A percentile compares a stretch with the other conserved stretches of the same genome.
Conservation (phyloP, 2,329 filamentous ascomycete genomes). For the Westerdykella sp. region DNA sequence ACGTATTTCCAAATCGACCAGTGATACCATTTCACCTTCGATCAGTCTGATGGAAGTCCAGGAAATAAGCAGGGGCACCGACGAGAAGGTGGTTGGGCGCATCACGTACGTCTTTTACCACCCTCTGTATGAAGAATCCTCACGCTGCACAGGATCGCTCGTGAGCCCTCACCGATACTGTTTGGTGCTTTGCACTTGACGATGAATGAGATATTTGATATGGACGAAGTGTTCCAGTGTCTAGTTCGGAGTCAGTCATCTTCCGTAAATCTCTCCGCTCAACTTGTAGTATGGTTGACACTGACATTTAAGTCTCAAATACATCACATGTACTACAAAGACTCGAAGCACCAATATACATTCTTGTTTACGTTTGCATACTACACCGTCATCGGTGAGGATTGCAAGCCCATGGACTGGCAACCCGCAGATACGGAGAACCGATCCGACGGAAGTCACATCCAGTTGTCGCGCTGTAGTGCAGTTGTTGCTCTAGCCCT, state of each 20-base stretch:
- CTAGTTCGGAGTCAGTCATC: constrained; percentile 45
- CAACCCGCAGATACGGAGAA: constrained; percentile 49
- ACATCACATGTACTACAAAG: constrained; percentile 44
- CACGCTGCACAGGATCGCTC: constrained; percentile 39
- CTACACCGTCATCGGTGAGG: constrained; percentile 54
- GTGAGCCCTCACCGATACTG: constrained; percentile 56
- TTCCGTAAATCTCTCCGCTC: constrained; percentile 23
- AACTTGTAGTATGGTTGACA: too few species aligned
- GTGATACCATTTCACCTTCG: too few species aligned
- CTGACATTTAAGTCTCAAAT: constrained; percentile 29
- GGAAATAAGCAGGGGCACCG: constrained; percentile 36
- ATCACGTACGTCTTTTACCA: constrained; percentile 38
- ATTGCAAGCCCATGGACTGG: constrained; percentile 54
- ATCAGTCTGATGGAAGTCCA: constrained; percentile 13
- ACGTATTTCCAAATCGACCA: too few species aligned
- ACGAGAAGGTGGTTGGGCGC: constrained; percentile 48
- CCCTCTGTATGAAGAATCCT: too few species aligned
- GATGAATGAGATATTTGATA: constrained; percentile 53
- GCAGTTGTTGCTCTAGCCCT: constrained; percentile 55
- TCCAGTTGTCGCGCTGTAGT: constrained; percentile 54
- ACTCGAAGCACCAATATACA: constrained; percentile 47
- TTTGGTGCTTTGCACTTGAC: constrained; percentile 56
- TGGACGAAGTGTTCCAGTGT: constrained; percentile 54
- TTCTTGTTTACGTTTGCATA: constrained; percentile 62
- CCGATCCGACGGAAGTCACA: constrained; percentile 43